Evolutionary conservation across 306 rosid species (phyloP), one percentile per base, ranked within the genome.

Genomic region (Trifolium subterraneum): DNA sequence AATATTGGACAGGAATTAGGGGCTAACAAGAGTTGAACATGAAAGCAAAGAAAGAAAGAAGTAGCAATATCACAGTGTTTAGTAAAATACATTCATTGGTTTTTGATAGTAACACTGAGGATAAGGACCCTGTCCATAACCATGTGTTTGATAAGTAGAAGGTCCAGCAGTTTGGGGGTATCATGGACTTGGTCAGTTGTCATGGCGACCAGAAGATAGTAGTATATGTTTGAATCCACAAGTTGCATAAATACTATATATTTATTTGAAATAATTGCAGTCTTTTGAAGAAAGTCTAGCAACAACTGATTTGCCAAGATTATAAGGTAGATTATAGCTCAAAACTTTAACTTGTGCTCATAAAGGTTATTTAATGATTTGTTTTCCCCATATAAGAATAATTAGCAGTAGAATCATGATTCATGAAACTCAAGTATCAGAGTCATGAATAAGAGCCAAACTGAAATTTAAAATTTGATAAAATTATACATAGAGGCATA

Each of bases 61-160:
- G n/a, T n/a, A n/a, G n/a, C 25, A 55, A 23, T 15, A 47, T 77
- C 79, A 50, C 80, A 23, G 39, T 33, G 16, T 74, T 68, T 15
- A 27, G 23, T 31, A 59, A 44, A 59, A 68, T 45, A 31, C 52
- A 64, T 68, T 80, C 80, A 89, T 77, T 84, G 88, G 70, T n/a
- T 92, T 89, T 61, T 89, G 80, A 48, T 74, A 73, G 79, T 86
- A 90, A 78, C 88, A 84, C 19, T 4, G 92, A 25, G 29, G 29
- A 25, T 25, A 25, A 25, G 29, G 29, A 1, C 29, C 29, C 29
- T 25, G 29, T 25, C 29, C 29, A 25, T 25, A 25, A 25, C 29
- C 29, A 25, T 25, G 29, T 25, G 29, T 25, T 25, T 25, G 29
- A 25, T 25, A 25, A 25, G 29, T 25, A 25, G 29, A 25, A 25